Percentiles rank a stretch among this genome's conserved stretches.
phyloP scores from a whole-genome alignment of 139 green algal genomes.

The Chlamydomonas schloesseri region DNA sequence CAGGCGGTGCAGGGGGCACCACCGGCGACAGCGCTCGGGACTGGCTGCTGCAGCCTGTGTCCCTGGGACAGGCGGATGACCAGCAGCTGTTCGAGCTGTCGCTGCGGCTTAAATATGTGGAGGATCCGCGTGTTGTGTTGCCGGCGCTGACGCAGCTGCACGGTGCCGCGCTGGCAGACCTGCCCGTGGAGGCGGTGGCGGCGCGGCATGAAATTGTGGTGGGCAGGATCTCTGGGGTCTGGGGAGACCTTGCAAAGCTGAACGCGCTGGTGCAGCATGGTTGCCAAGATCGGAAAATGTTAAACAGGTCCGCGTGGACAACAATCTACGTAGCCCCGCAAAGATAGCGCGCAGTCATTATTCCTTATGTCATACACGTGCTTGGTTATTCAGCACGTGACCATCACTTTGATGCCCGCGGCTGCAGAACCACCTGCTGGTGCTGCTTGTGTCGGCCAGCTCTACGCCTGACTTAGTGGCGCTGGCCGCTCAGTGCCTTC shows the following conservation, averaged over 20 bases:
- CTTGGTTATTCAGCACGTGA: too few species aligned
- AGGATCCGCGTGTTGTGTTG: conserved; percentile 49
- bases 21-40: not conserved
- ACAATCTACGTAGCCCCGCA: too few species aligned
- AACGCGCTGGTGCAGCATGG: too few species aligned
- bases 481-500: conserved; percentile 24
- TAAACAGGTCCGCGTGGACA: too few species aligned
- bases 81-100: conserved; percentile 73
- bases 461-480: not conserved
- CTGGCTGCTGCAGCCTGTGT: conserved; percentile 42
- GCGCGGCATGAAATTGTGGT: conserved; percentile 29
- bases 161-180: conserved; percentile 10
- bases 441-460: not conserved
- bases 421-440: not conserved
- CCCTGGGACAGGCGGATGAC: conserved; percentile 59
- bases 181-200: conserved; percentile 26
- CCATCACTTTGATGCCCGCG: not conserved
- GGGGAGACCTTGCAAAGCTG: not conserved
- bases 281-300: not conserved
- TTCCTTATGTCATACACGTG: too few species aligned
- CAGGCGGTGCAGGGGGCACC: not conserved
- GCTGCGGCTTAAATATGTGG: conserved; percentile 60
- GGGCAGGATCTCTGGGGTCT: not conserved
- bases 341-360: too few species aligned
- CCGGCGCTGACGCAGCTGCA: conserved; percentile 43